Evolutionary conservation across 371 early-diverging fungal genomes (phyloP).

Genomic region (Smittium culicis): DNA sequence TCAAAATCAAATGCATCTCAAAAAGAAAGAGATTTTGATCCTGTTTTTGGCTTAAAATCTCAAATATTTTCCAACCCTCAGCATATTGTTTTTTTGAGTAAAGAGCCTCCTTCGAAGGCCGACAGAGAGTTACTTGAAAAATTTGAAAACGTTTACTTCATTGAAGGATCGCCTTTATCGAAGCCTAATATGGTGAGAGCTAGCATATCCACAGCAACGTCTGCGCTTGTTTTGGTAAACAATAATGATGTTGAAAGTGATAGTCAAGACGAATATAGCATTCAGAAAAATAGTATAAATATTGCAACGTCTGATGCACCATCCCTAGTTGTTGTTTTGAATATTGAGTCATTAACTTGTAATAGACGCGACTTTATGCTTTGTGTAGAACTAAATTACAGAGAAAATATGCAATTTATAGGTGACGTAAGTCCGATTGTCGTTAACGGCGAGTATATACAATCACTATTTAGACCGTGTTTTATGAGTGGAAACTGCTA

Average conservation of each 20-base stretch:
- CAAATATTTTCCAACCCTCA: conserved; percentile 20
- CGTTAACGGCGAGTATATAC: conserved; percentile 35
- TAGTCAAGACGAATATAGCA: neutral
- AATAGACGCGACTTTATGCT: conserved; percentile 36
- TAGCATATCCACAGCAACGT: conserved; percentile 35
- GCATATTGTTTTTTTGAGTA: conserved; percentile 45
- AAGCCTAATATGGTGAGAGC: conserved; percentile 41
- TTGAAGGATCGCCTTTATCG: conserved; percentile 42
- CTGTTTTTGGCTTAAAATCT: neutral
- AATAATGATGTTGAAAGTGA: neutral
- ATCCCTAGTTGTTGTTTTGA: conserved; percentile 44
- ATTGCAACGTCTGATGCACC: conserved; percentile 37
- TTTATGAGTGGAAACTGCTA: conserved; percentile 52
- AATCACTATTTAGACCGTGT: conserved; percentile 37
- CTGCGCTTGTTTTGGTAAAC: conserved; percentile 42
- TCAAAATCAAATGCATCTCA: neutral
- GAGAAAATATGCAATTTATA: conserved; percentile 54
- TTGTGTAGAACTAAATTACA: conserved; percentile 48
- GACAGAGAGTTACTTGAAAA: conserved; percentile 29
- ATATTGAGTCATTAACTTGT: conserved; percentile 45
- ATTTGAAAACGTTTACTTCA: conserved; percentile 37
- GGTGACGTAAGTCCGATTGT: conserved; percentile 38
- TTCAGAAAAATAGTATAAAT: neutral
- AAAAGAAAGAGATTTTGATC: neutral
- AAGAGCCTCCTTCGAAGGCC: conserved; percentile 27